Evolutionary conservation across 2,329 filamentous ascomycete genomes (phyloP).

Genomic region (Alternaria ethzedia): DNA sequence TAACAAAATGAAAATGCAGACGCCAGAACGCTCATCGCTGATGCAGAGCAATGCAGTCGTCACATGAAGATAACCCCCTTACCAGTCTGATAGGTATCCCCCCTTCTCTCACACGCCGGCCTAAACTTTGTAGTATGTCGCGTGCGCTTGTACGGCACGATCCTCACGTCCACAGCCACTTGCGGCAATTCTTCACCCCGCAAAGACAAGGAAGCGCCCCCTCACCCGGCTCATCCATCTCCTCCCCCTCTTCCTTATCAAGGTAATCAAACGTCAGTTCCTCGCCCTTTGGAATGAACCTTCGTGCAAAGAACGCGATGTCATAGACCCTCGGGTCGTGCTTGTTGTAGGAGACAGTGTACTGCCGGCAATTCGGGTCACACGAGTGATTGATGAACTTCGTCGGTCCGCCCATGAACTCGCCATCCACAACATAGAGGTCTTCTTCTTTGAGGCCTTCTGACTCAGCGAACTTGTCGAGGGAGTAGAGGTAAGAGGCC

Average conservation of each 20-base stretch:
- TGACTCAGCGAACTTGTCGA: conserved; percentile 79
- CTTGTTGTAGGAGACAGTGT: conserved; percentile 78
- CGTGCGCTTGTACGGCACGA: background rate
- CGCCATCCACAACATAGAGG: conserved; percentile 64
- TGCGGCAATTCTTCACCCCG: conserved; percentile 69
- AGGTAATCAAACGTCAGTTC: conserved; percentile 85
- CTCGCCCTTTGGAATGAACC: conserved; percentile 67
- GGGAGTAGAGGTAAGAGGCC: conserved; percentile 77
- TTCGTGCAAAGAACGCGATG: conserved; percentile 75
- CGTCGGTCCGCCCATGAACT: conserved; percentile 78
- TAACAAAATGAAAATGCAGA: background rate
- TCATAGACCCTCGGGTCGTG: conserved; percentile 77
- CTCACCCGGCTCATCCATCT: conserved; percentile 57
- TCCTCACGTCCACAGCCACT: conserved; percentile 66
- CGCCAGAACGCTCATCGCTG: background rate
- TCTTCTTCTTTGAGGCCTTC: conserved; percentile 54
- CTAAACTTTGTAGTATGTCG: background rate
- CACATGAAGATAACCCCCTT: background rate
- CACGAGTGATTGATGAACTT: conserved; percentile 86
- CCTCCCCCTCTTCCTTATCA: conserved; percentile 65
- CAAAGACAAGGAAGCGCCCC: conserved; percentile 59
- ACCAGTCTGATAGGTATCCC: background rate
- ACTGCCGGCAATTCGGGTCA: conserved; percentile 78
- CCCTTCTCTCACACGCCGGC: background rate
- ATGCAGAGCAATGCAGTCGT: background rate